These are phyloP conservation scores for Rhodamnia rubescens DNA, from an alignment of 345 rosid species.

Conservation along the genomic window DNA sequence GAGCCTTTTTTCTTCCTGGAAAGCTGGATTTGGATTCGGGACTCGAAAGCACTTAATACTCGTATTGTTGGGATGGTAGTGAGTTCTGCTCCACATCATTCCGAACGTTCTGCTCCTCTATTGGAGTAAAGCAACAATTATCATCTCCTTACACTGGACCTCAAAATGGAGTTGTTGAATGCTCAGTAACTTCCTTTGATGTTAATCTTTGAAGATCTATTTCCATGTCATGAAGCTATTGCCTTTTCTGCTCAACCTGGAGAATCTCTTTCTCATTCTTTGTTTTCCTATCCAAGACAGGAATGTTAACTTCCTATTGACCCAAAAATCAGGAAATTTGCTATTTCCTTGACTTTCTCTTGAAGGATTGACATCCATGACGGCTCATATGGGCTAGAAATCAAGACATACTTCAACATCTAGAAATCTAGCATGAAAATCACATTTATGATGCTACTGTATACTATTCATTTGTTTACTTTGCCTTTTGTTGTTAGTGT, in stretches of 20 bases:
- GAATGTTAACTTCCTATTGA: not conserved
- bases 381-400: not conserved
- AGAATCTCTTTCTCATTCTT: not conserved
- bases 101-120: too few species aligned
- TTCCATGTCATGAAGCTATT: not conserved
- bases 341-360: not conserved
- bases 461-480: not conserved
- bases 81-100: too few species aligned
- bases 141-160: too few species aligned
- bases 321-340: not conserved
- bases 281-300: not conserved
- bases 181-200: not conserved
- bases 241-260: not conserved
- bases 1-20: not conserved
- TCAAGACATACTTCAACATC: not conserved
- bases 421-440: not conserved
- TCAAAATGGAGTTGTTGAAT: too few species aligned
- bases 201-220: not conserved
- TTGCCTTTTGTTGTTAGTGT: not conserved
- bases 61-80: too few species aligned
- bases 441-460: not conserved
- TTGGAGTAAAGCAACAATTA: too few species aligned
- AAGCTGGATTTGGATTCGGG: too few species aligned
- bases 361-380: not conserved
- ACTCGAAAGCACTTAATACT: too few species aligned